phyloP scores from a whole-genome alignment of 495 filamentous ascomycete genomes.

The Xylaria longipes region DNA sequence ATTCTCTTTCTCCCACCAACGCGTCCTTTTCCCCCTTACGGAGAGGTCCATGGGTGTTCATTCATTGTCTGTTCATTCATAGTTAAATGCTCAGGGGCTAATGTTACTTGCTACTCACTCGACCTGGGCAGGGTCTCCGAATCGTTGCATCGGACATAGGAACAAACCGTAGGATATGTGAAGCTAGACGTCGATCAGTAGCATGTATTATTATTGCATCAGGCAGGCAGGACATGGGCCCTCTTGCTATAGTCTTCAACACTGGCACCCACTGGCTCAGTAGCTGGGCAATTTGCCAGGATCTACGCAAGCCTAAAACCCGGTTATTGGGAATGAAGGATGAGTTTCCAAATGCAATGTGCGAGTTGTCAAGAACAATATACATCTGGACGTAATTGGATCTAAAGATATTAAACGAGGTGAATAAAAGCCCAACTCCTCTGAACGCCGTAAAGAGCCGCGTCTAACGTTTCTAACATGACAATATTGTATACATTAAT shows the following conservation, averaged over 20 bases:
- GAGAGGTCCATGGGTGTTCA: background rate
- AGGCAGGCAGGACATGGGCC: background rate
- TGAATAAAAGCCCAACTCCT: background rate
- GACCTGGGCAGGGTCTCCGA: background rate
- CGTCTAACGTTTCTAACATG: conserved; percentile 4
- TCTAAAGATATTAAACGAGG: background rate
- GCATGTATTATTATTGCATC: background rate
- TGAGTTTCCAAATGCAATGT: background rate
- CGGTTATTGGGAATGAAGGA: background rate
- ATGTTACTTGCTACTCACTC: background rate
- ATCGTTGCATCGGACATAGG: background rate
- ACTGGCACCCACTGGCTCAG: background rate
- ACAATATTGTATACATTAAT: conserved; percentile 10
- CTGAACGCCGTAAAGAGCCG: background rate
- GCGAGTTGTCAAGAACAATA: background rate
- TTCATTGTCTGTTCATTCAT: background rate
- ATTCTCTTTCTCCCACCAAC: background rate
- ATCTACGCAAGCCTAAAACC: background rate
- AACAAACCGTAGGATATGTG: background rate
- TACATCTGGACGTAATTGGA: background rate
- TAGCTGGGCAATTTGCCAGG: background rate
- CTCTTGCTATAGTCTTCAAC: background rate
- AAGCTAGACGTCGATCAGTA: too few species aligned
- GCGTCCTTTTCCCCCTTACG: background rate
- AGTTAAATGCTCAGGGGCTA: background rate